Evolutionary conservation across 108 stramenopile species (phyloP).

Genomic region (Conticribra weissflogii): DNA sequence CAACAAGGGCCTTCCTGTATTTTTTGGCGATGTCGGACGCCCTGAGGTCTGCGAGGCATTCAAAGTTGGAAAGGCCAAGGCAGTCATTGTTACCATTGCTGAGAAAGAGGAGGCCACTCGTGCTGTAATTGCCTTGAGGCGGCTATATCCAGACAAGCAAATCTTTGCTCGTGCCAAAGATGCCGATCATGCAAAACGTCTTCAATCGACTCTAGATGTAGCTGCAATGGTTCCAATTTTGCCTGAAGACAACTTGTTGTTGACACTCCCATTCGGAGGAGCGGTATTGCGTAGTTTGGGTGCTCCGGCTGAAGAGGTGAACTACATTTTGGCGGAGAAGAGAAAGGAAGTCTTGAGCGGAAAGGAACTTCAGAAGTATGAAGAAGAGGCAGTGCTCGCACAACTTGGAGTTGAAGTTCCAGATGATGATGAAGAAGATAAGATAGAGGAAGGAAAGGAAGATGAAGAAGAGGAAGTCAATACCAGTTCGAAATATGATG

Average conservation of each 20-base stretch:
- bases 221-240: constrained; percentile 95
- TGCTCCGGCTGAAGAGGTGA: constrained; percentile 80
- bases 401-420: constrained; percentile 66
- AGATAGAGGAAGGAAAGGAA: constrained; percentile 22
- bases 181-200: constrained; percentile 89
- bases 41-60: constrained; percentile 93
- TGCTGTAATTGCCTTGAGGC: constrained; percentile 88
- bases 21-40: constrained; percentile 94
- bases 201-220: constrained; percentile 87
- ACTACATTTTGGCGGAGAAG: constrained; percentile 81
- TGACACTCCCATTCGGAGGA: constrained; percentile 95
- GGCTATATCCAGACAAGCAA: constrained; percentile 88
- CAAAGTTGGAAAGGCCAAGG: constrained; percentile 93
- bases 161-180: constrained; percentile 92
- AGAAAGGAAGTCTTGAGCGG: constrained; percentile 78
- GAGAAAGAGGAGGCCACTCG: constrained; percentile 88
- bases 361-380: constrained; percentile 54
- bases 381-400: constrained; percentile 67
- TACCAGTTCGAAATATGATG: too few species aligned
- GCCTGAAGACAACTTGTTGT: constrained; percentile 91
- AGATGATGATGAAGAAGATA: constrained; percentile 40
- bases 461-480: constrained; percentile 17
- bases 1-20: constrained; percentile 93
- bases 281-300: constrained; percentile 88
- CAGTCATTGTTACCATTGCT: constrained; percentile 91